Percentiles rank a stretch among this genome's conserved stretches.
phyloP scores from a whole-genome alignment of 2,329 filamentous ascomycete species.

The Chaetomiaceae sp. region DNA sequence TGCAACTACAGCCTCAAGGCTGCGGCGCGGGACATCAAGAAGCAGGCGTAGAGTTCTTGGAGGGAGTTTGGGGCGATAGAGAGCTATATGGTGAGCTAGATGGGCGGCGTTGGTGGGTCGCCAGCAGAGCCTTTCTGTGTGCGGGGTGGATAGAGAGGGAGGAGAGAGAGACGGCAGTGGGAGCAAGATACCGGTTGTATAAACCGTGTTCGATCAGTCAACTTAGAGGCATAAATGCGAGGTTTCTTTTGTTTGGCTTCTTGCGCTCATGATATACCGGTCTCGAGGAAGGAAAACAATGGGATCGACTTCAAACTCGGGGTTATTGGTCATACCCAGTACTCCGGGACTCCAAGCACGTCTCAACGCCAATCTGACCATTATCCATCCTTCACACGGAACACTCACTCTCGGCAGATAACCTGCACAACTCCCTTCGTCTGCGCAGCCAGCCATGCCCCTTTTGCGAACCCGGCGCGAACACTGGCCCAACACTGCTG shows the following conservation, averaged over 20 bases:
- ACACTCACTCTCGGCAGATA: background rate
- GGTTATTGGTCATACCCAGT: constrained; percentile 7
- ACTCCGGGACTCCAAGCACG: background rate
- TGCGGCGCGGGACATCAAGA: constrained; percentile 49
- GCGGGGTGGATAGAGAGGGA: constrained; percentile 1
- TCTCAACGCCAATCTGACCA: too few relatives aligned
- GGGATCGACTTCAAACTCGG: constrained; percentile 12
- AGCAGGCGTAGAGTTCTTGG: constrained; percentile 4
- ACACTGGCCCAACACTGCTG: too few relatives aligned
- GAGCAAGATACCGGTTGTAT: constrained; percentile 15
- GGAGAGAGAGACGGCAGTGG: background rate
- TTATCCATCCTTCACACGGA: background rate
- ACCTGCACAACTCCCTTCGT: too few relatives aligned
- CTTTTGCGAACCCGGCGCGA: too few relatives aligned
- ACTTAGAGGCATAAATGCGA: constrained; percentile 20
- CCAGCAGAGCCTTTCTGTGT: too few relatives aligned
- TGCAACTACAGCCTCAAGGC: constrained; percentile 77
- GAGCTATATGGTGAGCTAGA: background rate
- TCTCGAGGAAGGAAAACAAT: background rate
- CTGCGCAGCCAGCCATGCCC: too few relatives aligned
- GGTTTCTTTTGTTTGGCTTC: constrained; percentile 14
- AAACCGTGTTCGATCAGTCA: constrained; percentile 17
- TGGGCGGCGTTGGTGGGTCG: too few relatives aligned
- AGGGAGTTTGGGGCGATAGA: background rate
- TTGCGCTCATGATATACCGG: background rate